Conservation (phyloP, 129 eudicot species). For the Solidago caesia region DNA sequence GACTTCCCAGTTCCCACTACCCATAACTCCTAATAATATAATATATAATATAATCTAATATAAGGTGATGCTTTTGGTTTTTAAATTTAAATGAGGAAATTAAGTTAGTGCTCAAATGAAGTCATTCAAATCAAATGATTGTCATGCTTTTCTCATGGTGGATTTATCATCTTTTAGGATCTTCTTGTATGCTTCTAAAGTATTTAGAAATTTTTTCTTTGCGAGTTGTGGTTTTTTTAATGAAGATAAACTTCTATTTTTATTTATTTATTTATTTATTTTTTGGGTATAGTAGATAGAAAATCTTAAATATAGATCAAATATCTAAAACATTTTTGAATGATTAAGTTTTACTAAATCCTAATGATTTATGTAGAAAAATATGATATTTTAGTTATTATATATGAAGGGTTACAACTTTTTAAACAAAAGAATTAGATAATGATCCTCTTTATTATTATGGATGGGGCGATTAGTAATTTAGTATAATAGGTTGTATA, state of each 20-base stretch:
- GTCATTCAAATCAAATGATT: slow-evolving; percentile 50
- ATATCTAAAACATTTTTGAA: neutral
- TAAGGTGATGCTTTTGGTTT: slow-evolving; percentile 9
- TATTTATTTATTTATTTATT: too few relatives aligned
- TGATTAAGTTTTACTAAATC: too few relatives aligned
- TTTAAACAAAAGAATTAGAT: too few relatives aligned
- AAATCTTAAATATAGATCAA: neutral
- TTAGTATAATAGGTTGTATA: slow-evolving; percentile 1
- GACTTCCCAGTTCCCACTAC: slow-evolving; percentile 35
- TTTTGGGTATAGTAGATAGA: too few relatives aligned
- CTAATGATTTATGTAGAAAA: too few relatives aligned
- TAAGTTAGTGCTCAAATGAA: slow-evolving; percentile 25
- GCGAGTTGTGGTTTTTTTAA: neutral
- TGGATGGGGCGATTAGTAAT: too few relatives aligned
- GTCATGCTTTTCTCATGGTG: slow-evolving; percentile 50
- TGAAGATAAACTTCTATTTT: too few relatives aligned
- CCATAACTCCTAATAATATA: neutral
- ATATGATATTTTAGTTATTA: too few relatives aligned
- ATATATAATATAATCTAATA: slow-evolving; percentile 22
- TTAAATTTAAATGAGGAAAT: slow-evolving; percentile 24
- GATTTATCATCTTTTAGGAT: slow-evolving; percentile 37
- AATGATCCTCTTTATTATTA: too few relatives aligned
- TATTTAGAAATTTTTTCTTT: slow-evolving; percentile 18
- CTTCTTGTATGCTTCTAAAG: slow-evolving; percentile 17
- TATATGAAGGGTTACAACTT: too few relatives aligned